Conservation (phyloP, 306 rosid species). For the Acmispon strigosus region DNA sequence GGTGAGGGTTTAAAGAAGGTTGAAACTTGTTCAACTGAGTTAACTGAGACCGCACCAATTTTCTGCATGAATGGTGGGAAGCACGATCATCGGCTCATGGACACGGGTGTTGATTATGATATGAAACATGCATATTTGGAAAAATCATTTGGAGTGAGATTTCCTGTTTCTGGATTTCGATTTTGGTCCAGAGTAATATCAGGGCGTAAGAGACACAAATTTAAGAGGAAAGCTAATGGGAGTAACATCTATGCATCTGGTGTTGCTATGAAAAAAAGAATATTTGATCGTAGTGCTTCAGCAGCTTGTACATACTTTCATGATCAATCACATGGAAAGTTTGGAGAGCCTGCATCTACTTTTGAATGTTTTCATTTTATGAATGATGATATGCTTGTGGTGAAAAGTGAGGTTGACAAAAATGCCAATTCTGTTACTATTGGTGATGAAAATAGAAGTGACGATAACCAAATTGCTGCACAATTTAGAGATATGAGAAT, state of each 20-base stretch:
- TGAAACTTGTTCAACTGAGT: slow-evolving; percentile 20
- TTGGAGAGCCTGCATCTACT: slow-evolving; percentile 33
- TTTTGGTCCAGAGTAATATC: slow-evolving; percentile 65
- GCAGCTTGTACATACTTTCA: slow-evolving; percentile 63
- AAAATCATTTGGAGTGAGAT: slow-evolving; percentile 70
- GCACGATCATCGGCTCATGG: slow-evolving; percentile 81
- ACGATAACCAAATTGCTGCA: slow-evolving; percentile 19
- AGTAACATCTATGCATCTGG: slow-evolving; percentile 39
- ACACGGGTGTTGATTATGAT: slow-evolving; percentile 71
- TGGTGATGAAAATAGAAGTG: slow-evolving; percentile 19
- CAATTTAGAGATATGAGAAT: slow-evolving; percentile 18
- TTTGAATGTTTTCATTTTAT: slow-evolving; percentile 29
- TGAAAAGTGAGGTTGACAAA: slow-evolving; percentile 38
- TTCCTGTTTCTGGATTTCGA: slow-evolving; percentile 59
- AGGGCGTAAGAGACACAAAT: slow-evolving; percentile 40
- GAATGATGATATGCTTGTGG: slow-evolving; percentile 34
- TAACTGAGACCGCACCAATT: slow-evolving; percentile 33
- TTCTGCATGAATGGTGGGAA: slow-evolving; percentile 56
- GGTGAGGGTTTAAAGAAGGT: slow-evolving; percentile 39
- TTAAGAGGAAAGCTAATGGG: slow-evolving; percentile 63
- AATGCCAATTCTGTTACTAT: slow-evolving; percentile 24
- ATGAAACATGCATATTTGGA: slow-evolving; percentile 76
- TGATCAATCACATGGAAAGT: slow-evolving; percentile 41
- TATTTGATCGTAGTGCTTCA: slow-evolving; percentile 68
- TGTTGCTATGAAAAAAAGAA: slow-evolving; percentile 51